phyloP scores from a whole-genome alignment of 352 stramenopile species.

The Aphanomyces invadans region DNA sequence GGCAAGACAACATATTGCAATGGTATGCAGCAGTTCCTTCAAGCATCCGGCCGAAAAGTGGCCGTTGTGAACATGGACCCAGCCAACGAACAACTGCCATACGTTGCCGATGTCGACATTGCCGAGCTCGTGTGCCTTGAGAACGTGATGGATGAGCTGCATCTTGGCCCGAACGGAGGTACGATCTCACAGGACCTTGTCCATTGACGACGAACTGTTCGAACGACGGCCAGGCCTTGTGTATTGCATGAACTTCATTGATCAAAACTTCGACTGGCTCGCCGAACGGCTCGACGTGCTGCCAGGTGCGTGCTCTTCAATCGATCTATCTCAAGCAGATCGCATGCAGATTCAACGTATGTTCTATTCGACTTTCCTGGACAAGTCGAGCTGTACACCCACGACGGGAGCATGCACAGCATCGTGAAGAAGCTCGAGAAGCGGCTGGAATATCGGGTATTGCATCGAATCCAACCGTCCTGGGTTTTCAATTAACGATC shows the following conservation, averaged over 20 bases:
- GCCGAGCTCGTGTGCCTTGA: slow-evolving; percentile 95
- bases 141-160: slow-evolving; percentile 90
- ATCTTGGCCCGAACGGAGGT: slow-evolving; percentile 94
- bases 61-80: slow-evolving; percentile 98
- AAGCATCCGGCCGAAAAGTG: slow-evolving; percentile 48
- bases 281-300: slow-evolving; percentile 84
- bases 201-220: background rate
- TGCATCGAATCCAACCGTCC: no score
- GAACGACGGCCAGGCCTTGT: slow-evolving; percentile 64
- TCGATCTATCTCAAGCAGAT: slow-evolving; percentile 1
- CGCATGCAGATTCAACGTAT: slow-evolving; percentile 84
- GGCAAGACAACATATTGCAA: slow-evolving; percentile 99
- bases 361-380: slow-evolving; percentile 98
- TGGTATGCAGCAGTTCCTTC: slow-evolving; percentile 93
- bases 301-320: slow-evolving; percentile 27
- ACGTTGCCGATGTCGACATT: slow-evolving; percentile 86
- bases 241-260: slow-evolving; percentile 99
- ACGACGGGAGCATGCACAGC: slow-evolving; percentile 94
- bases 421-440: slow-evolving; percentile 93
- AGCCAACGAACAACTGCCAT: slow-evolving; percentile 90
- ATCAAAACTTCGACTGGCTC: slow-evolving; percentile 98
- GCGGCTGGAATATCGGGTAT: slow-evolving; percentile 67
- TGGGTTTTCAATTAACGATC: no score
- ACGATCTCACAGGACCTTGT: background rate
- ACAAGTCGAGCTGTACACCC: slow-evolving; percentile 99